Evolutionary conservation across 306 rosid genomes (phyloP), one percentile per base, ranked within the genome.

Genomic region (Acacia crassicarpa): DNA sequence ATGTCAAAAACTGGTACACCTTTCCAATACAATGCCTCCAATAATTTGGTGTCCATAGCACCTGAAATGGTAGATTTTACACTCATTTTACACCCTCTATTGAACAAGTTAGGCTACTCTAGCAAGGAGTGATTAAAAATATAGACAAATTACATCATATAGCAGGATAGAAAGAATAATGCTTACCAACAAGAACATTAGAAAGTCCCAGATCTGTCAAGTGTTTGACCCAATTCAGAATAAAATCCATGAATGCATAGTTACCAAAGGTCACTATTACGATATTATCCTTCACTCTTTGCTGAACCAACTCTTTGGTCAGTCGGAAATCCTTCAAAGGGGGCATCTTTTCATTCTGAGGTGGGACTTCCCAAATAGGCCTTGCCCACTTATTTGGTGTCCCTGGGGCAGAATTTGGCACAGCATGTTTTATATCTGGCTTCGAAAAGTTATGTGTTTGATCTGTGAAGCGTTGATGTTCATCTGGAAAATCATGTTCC

Each of bases 171-270:
- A 74, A 56, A n/a, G 72, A 23, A 23, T 12, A 22, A 69, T 76
- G 85, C 94, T 93, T 85, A 95, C 99, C 99, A 59, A 95, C 89
- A 82, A 95, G 96, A 91, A 90, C 84, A 89, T 93, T 95, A 66
- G 97, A 87, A 82, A 95, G 27, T 41, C 85, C 91, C 73, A 91
- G 87, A 89, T 92, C 92, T 54, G 93, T 85, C 91, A 93, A 76
- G 85, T 92, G 99, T 75, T 89, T 90, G 85, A 89, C 99, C 99
- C 99, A 95, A 67, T 92, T 87, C 77, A 93, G 76, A 86, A 95
- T 93, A 49, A 95, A 95, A 85, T 92, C 99, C 97, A 93, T 92
- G 85, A 95, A 95, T n/a, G 99, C 99, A 78, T 90, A 92, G 91
- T 95, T 95, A 54, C 99, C 99, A 78, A 95, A 95, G 30, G 98